Percentiles rank a stretch among this genome's conserved stretches.
Evolutionary conservation across 1,284 basidiomycete species (phyloP).

Genomic region (Trichosporon ovoides): DNA sequence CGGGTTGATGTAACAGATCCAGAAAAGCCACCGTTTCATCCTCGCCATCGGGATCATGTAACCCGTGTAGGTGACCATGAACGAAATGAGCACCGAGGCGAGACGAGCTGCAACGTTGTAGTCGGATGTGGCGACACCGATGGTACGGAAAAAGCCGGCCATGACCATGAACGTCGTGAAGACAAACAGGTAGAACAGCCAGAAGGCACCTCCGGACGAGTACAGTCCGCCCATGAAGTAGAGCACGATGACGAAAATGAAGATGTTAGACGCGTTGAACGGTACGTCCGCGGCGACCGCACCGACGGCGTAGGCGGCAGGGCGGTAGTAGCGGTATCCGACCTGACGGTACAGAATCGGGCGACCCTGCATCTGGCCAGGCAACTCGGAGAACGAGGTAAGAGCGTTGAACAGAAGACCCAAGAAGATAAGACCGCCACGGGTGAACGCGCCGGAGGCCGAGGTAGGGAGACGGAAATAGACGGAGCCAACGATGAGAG

Average conservation of each 20-base stretch:
- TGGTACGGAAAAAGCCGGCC: constrained; percentile 47
- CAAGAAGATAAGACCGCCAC: constrained; percentile 75
- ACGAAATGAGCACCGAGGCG: constrained; percentile 51
- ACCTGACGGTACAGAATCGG: constrained; percentile 61
- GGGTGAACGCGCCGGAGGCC: constrained; percentile 75
- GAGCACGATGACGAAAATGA: constrained; percentile 52
- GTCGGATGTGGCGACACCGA: constrained; percentile 50
- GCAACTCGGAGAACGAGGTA: constrained; percentile 57
- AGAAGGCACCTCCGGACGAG: constrained; percentile 51
- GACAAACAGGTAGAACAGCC: constrained; percentile 46
- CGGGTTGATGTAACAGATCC: constrained; percentile 60
- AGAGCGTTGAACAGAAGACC: constrained; percentile 62
- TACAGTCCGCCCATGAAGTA: constrained; percentile 51
- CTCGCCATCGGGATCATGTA: constrained; percentile 54
- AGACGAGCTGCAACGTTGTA: constrained; percentile 54
- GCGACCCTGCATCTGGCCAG: constrained; percentile 58
- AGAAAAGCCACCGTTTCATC: constrained; percentile 86
- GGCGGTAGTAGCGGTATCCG: constrained; percentile 74
- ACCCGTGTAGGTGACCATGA: constrained; percentile 47
- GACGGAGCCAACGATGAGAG: constrained; percentile 69
- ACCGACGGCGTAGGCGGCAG: constrained; percentile 47
- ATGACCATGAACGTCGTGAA: constrained; percentile 50
- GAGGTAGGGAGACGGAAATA: constrained; percentile 68
- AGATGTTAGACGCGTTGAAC: constrained; percentile 51
- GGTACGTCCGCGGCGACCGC: constrained; percentile 52